Evolutionary conservation across 768 basidiomycete species (phyloP).

Genomic region (Holtermanniella nyarrowii): DNA sequence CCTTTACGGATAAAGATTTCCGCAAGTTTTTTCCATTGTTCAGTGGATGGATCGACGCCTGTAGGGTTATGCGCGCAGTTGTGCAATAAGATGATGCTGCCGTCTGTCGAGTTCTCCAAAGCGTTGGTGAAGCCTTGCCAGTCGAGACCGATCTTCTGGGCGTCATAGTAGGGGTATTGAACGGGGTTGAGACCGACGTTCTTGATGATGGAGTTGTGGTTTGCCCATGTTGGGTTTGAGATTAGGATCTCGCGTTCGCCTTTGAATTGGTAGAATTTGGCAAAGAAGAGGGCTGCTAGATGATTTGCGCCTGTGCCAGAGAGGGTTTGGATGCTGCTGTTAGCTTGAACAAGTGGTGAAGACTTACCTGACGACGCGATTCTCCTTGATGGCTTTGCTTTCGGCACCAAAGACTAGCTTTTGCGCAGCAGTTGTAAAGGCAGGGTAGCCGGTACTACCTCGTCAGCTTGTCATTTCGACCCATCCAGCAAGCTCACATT

Average conservation of each 20-base stretch:
- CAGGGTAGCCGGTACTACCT: constrained; percentile 57
- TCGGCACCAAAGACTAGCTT: constrained; percentile 67
- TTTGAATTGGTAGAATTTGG: constrained; percentile 58
- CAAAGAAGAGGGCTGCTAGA: constrained; percentile 76
- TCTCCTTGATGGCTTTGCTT: constrained; percentile 60
- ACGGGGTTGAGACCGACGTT: constrained; percentile 75
- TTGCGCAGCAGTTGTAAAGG: constrained; percentile 71
- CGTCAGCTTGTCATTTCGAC: neutral
- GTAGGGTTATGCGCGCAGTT: constrained; percentile 96
- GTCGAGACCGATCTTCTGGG: constrained; percentile 77
- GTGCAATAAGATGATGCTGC: constrained; percentile 78
- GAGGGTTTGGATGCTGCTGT: constrained; percentile 65
- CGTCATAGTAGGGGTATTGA: constrained; percentile 82
- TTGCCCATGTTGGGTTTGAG: constrained; percentile 90
- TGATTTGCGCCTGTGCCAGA: constrained; percentile 96
- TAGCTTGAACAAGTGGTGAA: neutral
- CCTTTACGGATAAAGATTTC: constrained; percentile 58
- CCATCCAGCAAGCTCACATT: neutral
- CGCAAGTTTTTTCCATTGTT: constrained; percentile 74
- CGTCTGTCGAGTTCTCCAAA: constrained; percentile 53
- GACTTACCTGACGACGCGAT: constrained; percentile 46
- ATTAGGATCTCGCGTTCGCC: constrained; percentile 56
- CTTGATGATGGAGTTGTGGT: constrained; percentile 78
- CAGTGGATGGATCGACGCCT: constrained; percentile 80
- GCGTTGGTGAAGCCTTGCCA: constrained; percentile 56